Evolutionary conservation across 345 rosid genomes (phyloP).

Genomic region (Corchorus capsularis): DNA sequence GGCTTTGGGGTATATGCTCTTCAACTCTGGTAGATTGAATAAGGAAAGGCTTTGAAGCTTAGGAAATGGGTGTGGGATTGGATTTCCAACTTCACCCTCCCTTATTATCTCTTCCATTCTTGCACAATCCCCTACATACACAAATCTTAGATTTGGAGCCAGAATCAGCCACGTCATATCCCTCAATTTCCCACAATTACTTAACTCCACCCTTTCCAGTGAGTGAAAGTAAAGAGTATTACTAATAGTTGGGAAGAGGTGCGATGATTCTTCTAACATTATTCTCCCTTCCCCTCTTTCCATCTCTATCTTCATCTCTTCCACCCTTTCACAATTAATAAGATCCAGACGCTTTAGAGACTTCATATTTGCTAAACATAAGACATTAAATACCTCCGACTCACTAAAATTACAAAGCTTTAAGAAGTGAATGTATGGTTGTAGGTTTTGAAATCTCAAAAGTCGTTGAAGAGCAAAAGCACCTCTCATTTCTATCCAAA

Average conservation of each 20-base stretch:
- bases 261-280: no score
- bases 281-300: not conserved
- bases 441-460: not conserved
- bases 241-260: no score
- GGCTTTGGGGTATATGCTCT: conserved; percentile 21
- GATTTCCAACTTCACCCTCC: not conserved
- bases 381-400: not conserved
- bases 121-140: conserved; percentile 5
- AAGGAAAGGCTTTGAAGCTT: conserved; percentile 20
- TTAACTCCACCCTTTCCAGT: no score
- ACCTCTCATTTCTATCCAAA: not conserved
- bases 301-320: not conserved
- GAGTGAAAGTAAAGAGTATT: no score
- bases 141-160: conserved; percentile 19
- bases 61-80: conserved; percentile 4
- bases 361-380: not conserved
- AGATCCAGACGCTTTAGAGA: not conserved
- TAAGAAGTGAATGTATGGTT: not conserved
- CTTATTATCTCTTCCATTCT: conserved; percentile 24
- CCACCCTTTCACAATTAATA: not conserved
- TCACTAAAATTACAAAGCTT: not conserved
- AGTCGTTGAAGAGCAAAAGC: not conserved
- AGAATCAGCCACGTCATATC: conserved; percentile 31
- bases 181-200: not conserved
- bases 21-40: not conserved